Conservation (phyloP, 495 filamentous ascomycete genomes). For the Penicillium canescens region DNA sequence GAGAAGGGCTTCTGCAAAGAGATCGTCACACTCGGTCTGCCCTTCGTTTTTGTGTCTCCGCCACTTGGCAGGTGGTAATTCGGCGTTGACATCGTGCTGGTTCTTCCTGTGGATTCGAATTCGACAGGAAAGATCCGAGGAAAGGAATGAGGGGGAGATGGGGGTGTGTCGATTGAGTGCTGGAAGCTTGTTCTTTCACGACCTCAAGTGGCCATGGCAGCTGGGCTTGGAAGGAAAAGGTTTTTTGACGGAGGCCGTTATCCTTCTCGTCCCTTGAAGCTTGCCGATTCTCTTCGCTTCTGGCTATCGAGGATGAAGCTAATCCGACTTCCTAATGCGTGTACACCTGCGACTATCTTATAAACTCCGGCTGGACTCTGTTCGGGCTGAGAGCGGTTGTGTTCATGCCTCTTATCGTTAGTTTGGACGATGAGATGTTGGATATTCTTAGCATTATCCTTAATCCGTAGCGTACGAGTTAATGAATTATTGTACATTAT, state of each 20-base stretch:
- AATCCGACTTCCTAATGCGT: slow-evolving; percentile 1
- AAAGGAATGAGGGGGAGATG: slow-evolving; percentile 8
- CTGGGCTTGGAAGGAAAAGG: not conserved
- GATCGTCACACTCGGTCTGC: slow-evolving; percentile 8
- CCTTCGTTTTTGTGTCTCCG: slow-evolving; percentile 16
- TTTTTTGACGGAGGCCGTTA: slow-evolving; percentile 5
- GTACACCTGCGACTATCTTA: not conserved
- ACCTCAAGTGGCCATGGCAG: slow-evolving; percentile 1
- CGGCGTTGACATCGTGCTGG: slow-evolving; percentile 14
- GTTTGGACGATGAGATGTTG: slow-evolving; percentile 9
- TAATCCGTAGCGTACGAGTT: slow-evolving; percentile 27
- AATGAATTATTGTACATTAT: slow-evolving; percentile 34
- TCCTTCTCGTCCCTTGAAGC: not conserved
- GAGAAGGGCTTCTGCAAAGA: slow-evolving; percentile 7
- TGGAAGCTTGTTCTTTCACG: not conserved
- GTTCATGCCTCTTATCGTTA: slow-evolving; percentile 6
- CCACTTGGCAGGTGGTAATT: slow-evolving; percentile 23
- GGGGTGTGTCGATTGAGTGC: not conserved
- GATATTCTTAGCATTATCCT: slow-evolving; percentile 30
- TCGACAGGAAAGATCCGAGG: slow-evolving; percentile 1
- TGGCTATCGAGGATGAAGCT: slow-evolving; percentile 6
- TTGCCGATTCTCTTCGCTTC: slow-evolving; percentile 8
- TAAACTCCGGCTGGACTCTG: not conserved
- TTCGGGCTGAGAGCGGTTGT: not conserved
- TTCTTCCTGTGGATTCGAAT: not conserved